phyloP scores from a whole-genome alignment of 768 basidiomycete species.

The Psilocybe tampanensis region DNA sequence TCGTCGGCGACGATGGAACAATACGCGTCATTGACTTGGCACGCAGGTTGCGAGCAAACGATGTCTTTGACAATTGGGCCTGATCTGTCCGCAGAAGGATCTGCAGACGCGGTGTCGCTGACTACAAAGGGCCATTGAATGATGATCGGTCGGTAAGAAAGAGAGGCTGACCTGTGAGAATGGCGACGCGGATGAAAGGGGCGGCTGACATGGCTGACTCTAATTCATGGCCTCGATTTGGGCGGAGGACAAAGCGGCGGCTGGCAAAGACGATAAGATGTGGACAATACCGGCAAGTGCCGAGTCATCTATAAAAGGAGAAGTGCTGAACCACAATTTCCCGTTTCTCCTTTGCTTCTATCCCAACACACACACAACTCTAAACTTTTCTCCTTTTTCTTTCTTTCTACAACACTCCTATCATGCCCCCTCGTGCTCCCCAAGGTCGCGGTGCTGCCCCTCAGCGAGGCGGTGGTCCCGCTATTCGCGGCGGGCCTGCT shows the following conservation, averaged over 20 bases:
- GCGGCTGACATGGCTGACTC: not conserved
- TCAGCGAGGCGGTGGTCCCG: not conserved
- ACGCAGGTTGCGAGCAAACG: slow-evolving; percentile 31
- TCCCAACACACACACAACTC: not conserved
- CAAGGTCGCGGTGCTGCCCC: slow-evolving; percentile 25
- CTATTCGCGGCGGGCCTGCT: slow-evolving; percentile 19
- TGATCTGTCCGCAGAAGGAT: slow-evolving; percentile 57
- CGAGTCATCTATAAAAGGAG: too few relatives aligned
- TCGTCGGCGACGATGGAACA: slow-evolving; percentile 70
- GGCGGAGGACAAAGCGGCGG: too few relatives aligned
- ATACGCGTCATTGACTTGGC: slow-evolving; percentile 26
- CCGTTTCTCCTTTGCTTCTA: too few relatives aligned
- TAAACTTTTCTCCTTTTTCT: not conserved
- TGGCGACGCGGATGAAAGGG: slow-evolving; percentile 26
- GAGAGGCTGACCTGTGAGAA: slow-evolving; percentile 31
- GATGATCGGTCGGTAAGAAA: not conserved
- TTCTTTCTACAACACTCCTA: slow-evolving; percentile 11
- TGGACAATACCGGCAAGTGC: too few relatives aligned
- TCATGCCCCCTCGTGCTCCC: slow-evolving; percentile 30
- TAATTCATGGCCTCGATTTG: not conserved
- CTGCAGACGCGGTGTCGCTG: slow-evolving; percentile 68
- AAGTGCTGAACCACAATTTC: too few relatives aligned
- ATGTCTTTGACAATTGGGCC: slow-evolving; percentile 63
- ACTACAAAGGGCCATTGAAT: slow-evolving; percentile 39
- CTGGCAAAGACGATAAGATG: too few relatives aligned